Evolutionary conservation across 768 basidiomycete genomes (phyloP).

Genomic region (Scleroderma citrinum): DNA sequence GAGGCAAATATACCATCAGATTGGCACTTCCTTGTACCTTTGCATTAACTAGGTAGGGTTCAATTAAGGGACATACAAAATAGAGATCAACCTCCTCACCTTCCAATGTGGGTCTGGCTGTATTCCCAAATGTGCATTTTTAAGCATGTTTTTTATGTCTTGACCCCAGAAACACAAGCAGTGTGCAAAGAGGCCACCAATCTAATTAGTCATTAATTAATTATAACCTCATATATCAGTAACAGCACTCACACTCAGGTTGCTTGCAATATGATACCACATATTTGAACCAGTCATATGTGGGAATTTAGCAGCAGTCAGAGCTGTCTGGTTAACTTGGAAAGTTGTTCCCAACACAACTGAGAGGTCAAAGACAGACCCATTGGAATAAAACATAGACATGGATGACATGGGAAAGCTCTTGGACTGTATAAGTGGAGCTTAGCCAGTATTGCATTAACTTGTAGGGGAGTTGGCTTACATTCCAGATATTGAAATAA

Average conservation of each 20-base stretch:
- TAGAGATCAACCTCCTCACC: conserved; percentile 19
- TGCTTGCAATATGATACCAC: conserved; percentile 43
- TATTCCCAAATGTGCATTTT: conserved; percentile 37
- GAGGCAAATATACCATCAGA: conserved; percentile 54
- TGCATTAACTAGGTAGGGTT: conserved; percentile 38
- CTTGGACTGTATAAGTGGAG: conserved; percentile 35
- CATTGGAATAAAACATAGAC: conserved; percentile 49
- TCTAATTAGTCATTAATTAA: conserved; percentile 27
- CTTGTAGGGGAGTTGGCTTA: conserved; percentile 21
- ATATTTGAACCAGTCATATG: conserved; percentile 48
- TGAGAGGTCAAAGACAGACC: conserved; percentile 42
- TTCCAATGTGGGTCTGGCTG: conserved; percentile 56
- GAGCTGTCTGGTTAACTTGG: conserved; percentile 49
- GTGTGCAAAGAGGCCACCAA: conserved; percentile 56
- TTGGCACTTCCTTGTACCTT: conserved; percentile 55
- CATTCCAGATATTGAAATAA: conserved; percentile 57
- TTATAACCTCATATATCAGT: not conserved
- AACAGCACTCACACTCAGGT: conserved; percentile 42
- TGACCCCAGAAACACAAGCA: conserved; percentile 52
- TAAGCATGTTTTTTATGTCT: conserved; percentile 45
- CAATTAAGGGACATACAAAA: not conserved
- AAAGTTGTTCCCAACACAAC: conserved; percentile 48
- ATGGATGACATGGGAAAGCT: conserved; percentile 56
- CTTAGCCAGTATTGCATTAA: conserved; percentile 14
- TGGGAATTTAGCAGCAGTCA: conserved; percentile 44